phyloP scores from a whole-genome alignment of 768 basidiomycete species.

The Lactarius sanguifluus region DNA sequence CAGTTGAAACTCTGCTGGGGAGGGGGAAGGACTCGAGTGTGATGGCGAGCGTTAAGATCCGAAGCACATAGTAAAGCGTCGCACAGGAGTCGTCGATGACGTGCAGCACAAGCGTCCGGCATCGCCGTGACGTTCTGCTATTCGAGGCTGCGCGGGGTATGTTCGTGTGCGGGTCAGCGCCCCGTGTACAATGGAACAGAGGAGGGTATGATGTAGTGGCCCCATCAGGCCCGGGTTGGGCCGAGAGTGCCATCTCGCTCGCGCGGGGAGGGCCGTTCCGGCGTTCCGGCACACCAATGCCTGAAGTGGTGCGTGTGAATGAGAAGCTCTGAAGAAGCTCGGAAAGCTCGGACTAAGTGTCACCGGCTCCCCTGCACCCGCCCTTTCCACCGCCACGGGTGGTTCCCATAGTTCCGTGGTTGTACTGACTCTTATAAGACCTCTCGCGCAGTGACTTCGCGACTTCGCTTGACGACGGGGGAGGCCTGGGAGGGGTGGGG shows the following conservation, averaged over 20 bases:
- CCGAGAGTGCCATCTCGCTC: neutral
- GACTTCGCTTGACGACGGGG: neutral
- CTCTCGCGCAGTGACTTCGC: neutral
- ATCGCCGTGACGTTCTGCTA: constrained; percentile 15
- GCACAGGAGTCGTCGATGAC: constrained; percentile 12
- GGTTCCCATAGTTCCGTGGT: neutral
- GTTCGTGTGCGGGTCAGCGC: neutral
- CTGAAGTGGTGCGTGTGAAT: neutral
- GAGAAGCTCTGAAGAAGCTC: constrained; percentile 13
- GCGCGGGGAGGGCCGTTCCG: neutral
- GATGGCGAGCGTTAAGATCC: constrained; percentile 9
- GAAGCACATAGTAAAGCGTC: constrained; percentile 5
- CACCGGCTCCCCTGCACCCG: neutral
- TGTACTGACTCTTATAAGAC: neutral
- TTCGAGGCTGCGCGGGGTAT: constrained; percentile 10
- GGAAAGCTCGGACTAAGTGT: constrained; percentile 8
- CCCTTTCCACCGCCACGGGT: neutral
- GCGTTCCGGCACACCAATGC: neutral
- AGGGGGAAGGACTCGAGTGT: neutral
- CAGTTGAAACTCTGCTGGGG: neutral
- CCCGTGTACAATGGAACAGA: too few relatives aligned
- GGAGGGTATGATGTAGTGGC: neutral
- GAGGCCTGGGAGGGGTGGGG: neutral
- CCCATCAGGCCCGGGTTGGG: constrained; percentile 2
- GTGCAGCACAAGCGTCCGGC: constrained; percentile 11